Evolutionary conservation across 139 green algal species (phyloP), one percentile per base, ranked within the genome.

Genomic region (Closterium sp.): DNA sequence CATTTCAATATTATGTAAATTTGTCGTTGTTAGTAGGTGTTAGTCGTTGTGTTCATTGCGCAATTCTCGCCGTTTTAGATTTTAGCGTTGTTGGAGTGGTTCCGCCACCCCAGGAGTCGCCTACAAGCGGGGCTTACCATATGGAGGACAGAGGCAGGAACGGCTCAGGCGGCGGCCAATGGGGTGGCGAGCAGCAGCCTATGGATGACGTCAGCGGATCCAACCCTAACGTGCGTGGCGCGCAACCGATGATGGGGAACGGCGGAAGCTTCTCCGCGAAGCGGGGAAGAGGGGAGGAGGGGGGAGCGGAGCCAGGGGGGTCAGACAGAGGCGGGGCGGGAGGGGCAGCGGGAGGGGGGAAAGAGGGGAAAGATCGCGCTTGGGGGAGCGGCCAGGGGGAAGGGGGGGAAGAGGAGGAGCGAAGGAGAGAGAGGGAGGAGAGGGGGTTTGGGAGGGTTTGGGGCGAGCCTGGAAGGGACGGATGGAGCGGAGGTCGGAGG

Each of bases 351-450:
- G 43, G 23, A 69, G 23, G 43, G 43, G 43, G n/a, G n/a, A n/a
- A 69, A 16, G 43, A 69, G 43, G 43, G 43, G 43, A 69, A 69
- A 16, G 43, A 69, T 69, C 43, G 43, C 1, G 33, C 33, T 35
- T 35, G 84, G 84, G 84, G 84, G 84, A 87, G 23, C 23, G 33
- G 84, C 33, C 84, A 89, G 32, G 33, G 36, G 87, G 87, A 90
- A 33, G 33, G 87, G 16, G 87, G 16, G 43, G 9, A 16, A 16
- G 43, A 69, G 43, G 43, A 69, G 12, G 43, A 69, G 43, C 43
- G 43, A 16, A 69, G 23, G 43, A 69, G 43, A 69, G 23, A 69
- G 23, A 16, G 43, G 43, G 43, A 69, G 12, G 43, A 69, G 12
- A 69, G 43, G 43, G 43, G 43, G 21, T 69, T 69, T 16, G 43